Evolutionary conservation across 208 protist genomes (phyloP).

Genomic region (Crithidia acanthocephali): DNA sequence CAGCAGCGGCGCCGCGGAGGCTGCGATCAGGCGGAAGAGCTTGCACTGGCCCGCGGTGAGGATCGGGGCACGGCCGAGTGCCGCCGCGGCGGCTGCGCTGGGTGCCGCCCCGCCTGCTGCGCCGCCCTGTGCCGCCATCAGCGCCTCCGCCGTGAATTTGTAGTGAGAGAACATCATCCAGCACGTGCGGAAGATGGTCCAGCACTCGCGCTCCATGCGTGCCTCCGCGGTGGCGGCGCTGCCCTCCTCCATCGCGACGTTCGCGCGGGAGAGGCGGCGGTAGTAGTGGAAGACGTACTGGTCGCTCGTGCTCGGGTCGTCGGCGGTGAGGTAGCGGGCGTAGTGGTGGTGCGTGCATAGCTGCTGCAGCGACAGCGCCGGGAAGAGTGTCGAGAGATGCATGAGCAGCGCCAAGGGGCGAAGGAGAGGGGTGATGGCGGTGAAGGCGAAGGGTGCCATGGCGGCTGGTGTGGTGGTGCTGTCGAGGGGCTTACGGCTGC

Average conservation of each 20-base stretch:
- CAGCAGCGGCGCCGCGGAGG: slow-evolving; percentile 71
- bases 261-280: slow-evolving; percentile 43
- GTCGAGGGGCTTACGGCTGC: slow-evolving; percentile 22
- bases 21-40: slow-evolving; percentile 57
- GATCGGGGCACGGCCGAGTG: slow-evolving; percentile 16
- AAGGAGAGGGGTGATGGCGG: slow-evolving; percentile 59
- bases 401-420: slow-evolving; percentile 59
- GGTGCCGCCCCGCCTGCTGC: not conserved
- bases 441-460: slow-evolving; percentile 47
- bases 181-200: slow-evolving; percentile 66
- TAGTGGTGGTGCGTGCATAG: slow-evolving; percentile 62
- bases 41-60: slow-evolving; percentile 50
- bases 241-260: slow-evolving; percentile 12
- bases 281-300: slow-evolving; percentile 62
- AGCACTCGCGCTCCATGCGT: slow-evolving; percentile 33
- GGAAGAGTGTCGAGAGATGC: slow-evolving; percentile 70
- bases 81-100: not conserved
- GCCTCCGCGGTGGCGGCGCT: slow-evolving; percentile 21
- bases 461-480: slow-evolving; percentile 28
- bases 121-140: slow-evolving; percentile 30
- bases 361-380: slow-evolving; percentile 46
- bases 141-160: slow-evolving; percentile 63
- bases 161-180: slow-evolving; percentile 88
- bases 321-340: slow-evolving; percentile 45
- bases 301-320: slow-evolving; percentile 41